Evolutionary conservation across 352 stramenopile genomes (phyloP), one percentile per base, ranked within the genome.

Genomic region (Discostella stelligera): DNA sequence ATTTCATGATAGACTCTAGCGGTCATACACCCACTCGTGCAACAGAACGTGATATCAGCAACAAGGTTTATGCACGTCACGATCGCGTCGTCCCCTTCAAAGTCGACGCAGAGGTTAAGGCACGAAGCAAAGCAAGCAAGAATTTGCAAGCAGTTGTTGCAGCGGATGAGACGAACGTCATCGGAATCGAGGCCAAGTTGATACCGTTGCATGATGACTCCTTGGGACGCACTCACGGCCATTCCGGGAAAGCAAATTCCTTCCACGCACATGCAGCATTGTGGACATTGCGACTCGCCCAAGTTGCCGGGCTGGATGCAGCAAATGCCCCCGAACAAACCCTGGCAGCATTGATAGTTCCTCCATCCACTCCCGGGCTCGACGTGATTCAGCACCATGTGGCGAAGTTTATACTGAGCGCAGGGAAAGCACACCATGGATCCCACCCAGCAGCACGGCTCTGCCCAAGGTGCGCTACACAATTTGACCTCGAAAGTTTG

Each of bases 101-200:
- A 85, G 41, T 97, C 86, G 18, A 96, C 77, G 72, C 90, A 90
- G 59, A 90, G 87, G 74, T 92, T 96, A 16, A 97, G 58, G 64
- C 91, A 89, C 44, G 86, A 92, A 13, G 81, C 71, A 64, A 68
- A 58, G 21, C 75, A 64, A 25, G 83, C 73, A 2, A 88, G 61
- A 59, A 93, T 37, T 78, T 96, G 93, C 50, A 97, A 92, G 84
- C 94, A 98, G 84, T 98, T 98, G 77, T 95, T 97, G 85, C 90
- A 97, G 61, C 94, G 92, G 68, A 98, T 97, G 62, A 98, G 93
- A 53, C 93, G 88, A 59, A 98, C 96, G 85, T 98, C 95, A 89
- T 96, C 97, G 66, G 95, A 87, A 75, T 98, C 95, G 6, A 96
- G 89, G 14, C 92, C 94, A 20, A 98, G 87, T 48, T 74, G 66